Evolutionary conservation across 805 yeast genomes (phyloP).

Genomic region (Grigorovia humatica): DNA sequence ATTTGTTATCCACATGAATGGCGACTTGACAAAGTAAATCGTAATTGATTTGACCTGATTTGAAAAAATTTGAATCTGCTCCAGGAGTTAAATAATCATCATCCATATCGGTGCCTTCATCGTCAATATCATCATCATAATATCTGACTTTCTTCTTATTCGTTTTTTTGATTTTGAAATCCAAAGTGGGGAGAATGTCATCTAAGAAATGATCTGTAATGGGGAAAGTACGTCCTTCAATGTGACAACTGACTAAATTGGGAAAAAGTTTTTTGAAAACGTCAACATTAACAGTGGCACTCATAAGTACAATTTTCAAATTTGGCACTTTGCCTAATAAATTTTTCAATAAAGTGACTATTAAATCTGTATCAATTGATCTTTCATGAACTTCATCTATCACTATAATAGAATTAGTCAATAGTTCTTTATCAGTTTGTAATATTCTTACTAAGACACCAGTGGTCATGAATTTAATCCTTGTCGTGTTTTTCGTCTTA

Average conservation of each 20-base stretch:
- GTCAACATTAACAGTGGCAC: constrained; percentile 78
- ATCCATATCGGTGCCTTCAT: constrained; percentile 7
- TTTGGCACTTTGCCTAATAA: constrained; percentile 38
- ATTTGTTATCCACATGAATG: constrained; percentile 38
- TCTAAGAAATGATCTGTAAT: constrained; percentile 70
- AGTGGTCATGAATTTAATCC: constrained; percentile 82
- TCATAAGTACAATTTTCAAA: constrained; percentile 72
- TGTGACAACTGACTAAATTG: constrained; percentile 56
- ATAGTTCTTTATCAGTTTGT: constrained; percentile 39
- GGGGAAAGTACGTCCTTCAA: constrained; percentile 91
- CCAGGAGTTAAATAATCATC: constrained; percentile 44
- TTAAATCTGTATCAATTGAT: constrained; percentile 80
- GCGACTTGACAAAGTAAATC: constrained; percentile 56
- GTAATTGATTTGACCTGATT: constrained; percentile 61
- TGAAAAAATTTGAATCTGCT: constrained; percentile 57
- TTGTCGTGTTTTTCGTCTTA: constrained; percentile 47
- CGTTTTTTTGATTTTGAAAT: constrained; percentile 40
- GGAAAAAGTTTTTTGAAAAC: constrained; percentile 60
- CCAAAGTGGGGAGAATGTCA: constrained; percentile 44
- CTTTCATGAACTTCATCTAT: constrained; percentile 97
- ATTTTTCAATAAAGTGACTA: constrained; percentile 64
- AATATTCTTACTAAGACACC: constrained; percentile 85
- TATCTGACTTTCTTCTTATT: constrained; percentile 8
- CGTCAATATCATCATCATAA: constrained; percentile 14
- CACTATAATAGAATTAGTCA: constrained; percentile 53